Evolutionary conservation across 768 basidiomycete genomes (phyloP).

Genomic region (Leccinellum luteum): DNA sequence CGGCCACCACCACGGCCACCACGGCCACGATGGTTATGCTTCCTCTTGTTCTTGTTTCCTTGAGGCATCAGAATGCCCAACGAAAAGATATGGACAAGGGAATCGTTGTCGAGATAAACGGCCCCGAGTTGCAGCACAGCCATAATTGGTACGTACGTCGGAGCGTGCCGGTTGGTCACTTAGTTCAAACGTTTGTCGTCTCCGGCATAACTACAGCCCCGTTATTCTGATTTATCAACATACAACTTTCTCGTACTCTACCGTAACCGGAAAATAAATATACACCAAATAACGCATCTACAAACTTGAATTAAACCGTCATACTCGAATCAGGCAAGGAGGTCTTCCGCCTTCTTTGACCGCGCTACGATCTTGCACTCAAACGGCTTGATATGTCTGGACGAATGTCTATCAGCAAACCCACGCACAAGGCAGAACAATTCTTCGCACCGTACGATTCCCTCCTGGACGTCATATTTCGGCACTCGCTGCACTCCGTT

Average conservation of each 20-base stretch:
- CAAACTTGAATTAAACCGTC: too few relatives aligned
- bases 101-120: background rate
- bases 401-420: background rate
- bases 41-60: constrained; percentile 9
- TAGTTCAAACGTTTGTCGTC: background rate
- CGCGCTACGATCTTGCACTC: background rate
- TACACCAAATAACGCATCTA: too few relatives aligned
- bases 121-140: background rate
- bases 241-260: too few relatives aligned
- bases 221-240: too few relatives aligned
- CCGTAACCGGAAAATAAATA: too few relatives aligned
- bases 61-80: constrained; percentile 18
- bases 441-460: background rate
- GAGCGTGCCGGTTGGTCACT: background rate
- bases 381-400: background rate
- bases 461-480: constrained; percentile 1
- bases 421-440: background rate
- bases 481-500: constrained; percentile 2
- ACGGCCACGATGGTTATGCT: constrained; percentile 20
- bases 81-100: background rate
- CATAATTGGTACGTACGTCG: background rate
- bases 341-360: background rate
- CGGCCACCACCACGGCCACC: constrained; percentile 16
- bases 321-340: background rate
- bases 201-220: background rate